These are phyloP conservation scores for Calocybe indica DNA, from an alignment of 768 basidiomycete genomes.

Conservation along the genomic window DNA sequence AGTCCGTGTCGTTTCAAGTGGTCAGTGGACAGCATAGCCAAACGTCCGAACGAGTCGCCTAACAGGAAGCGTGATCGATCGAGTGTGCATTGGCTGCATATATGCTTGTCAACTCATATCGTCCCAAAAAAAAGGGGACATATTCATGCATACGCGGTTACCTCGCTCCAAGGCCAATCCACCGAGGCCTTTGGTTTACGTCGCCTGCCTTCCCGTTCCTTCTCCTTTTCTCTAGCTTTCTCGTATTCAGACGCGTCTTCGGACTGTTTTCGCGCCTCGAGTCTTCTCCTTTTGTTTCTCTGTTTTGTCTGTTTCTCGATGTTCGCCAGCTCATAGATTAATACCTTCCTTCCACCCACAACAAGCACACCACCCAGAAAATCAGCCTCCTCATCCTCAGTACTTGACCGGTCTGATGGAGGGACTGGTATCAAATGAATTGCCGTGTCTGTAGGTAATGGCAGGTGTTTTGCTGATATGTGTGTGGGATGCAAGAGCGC, in stretches of 20 bases:
- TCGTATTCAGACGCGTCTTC: conserved; percentile 32
- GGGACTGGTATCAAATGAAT: conserved; percentile 37
- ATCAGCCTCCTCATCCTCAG: conserved; percentile 21
- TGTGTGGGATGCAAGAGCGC: conserved; percentile 43
- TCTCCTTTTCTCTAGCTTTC: conserved; percentile 51
- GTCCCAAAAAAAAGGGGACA: background rate
- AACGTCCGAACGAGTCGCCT: conserved; percentile 66
- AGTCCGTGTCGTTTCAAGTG: conserved; percentile 36
- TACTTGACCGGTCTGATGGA: conserved; percentile 19
- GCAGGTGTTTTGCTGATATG: conserved; percentile 45
- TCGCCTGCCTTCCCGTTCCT: conserved; percentile 45
- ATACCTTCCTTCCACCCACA: conserved; percentile 59
- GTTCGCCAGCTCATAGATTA: conserved; percentile 54
- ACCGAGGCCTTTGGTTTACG: conserved; percentile 50
- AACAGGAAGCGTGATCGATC: conserved; percentile 49
- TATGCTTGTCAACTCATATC: too few species aligned
- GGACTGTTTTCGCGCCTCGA: conserved; percentile 46
- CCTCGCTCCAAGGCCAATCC: conserved; percentile 73
- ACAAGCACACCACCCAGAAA: conserved; percentile 69
- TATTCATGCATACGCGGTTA: conserved; percentile 51
- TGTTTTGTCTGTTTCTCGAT: conserved; percentile 44
- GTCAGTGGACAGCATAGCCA: conserved; percentile 59
- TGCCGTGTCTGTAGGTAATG: conserved; percentile 30
- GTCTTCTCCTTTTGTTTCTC: conserved; percentile 45
- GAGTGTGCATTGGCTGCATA: conserved; percentile 44